Percentiles rank a stretch among this genome's conserved stretches.
phyloP scores from a whole-genome alignment of 768 basidiomycete genomes.

The Kockovaella imperatae region DNA sequence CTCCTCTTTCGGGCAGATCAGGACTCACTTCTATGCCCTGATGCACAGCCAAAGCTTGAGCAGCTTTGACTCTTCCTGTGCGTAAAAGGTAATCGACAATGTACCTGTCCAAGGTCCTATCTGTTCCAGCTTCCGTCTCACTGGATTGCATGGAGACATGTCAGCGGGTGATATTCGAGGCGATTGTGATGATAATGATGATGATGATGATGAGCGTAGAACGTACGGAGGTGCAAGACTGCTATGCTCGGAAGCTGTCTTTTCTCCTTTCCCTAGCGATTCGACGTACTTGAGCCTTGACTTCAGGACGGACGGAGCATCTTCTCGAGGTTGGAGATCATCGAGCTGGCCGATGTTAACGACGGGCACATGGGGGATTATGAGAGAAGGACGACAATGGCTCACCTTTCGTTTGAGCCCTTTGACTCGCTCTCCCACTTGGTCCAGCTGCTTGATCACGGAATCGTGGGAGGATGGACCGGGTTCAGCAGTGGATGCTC shows the following conservation, averaged over 20 bases:
- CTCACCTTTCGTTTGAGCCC: constrained; percentile 80
- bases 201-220: too few species aligned
- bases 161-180: too few species aligned
- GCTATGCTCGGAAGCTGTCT: too few species aligned
- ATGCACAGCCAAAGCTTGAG: constrained; percentile 65
- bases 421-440: constrained; percentile 42
- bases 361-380: not conserved
- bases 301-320: constrained; percentile 18
- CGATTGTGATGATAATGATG: too few species aligned
- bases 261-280: too few species aligned
- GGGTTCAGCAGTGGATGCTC: too few species aligned
- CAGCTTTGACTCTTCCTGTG: constrained; percentile 67
- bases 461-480: not conserved
- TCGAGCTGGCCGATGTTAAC: constrained; percentile 20
- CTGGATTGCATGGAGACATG: not conserved
- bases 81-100: constrained; percentile 87
- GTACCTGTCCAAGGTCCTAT: constrained; percentile 62
- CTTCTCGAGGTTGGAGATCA: constrained; percentile 26
- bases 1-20: constrained; percentile 14
- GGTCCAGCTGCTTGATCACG: constrained; percentile 21
- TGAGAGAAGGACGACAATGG: constrained; percentile 4
- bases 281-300: constrained; percentile 22
- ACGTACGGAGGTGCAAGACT: too few species aligned
- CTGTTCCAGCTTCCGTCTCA: constrained; percentile 1
- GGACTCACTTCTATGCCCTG: constrained; percentile 66